Evolutionary conservation across 2,329 filamentous ascomycete genomes (phyloP).

Genomic region (Chrysosporium queenslandicum): DNA sequence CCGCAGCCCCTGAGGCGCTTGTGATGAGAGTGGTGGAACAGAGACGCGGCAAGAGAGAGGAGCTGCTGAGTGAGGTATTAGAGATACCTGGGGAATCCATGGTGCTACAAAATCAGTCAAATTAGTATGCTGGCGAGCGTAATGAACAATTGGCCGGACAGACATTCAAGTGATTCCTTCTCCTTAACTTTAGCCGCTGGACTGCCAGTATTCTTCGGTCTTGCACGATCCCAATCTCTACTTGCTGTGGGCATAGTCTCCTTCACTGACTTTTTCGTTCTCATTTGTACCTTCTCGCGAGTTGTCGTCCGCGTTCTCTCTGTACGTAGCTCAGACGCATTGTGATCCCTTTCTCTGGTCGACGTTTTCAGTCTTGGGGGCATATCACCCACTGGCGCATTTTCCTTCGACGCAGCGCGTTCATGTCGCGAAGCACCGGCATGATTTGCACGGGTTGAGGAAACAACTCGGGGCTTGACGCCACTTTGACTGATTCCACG

Average conservation of each 20-base stretch:
- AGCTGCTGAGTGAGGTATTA: conserved; percentile 59
- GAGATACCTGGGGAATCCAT: conserved; percentile 72
- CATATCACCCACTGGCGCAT: conserved; percentile 14
- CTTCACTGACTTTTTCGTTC: conserved; percentile 49
- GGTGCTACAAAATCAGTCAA: conserved; percentile 25
- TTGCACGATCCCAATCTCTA: conserved; percentile 29
- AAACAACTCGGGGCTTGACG: conserved; percentile 31
- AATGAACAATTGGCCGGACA: conserved; percentile 16
- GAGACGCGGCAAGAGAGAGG: conserved; percentile 63
- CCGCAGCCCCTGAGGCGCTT: conserved; percentile 59
- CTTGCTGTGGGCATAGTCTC: conserved; percentile 28
- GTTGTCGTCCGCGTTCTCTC: conserved; percentile 46
- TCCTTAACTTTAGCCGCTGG: conserved; percentile 26
- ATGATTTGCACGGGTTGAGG: conserved; percentile 30
- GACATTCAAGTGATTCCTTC: conserved; percentile 26
- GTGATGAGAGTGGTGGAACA: conserved; percentile 51
- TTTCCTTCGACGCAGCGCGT: conserved; percentile 17
- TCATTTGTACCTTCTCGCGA: conserved; percentile 51
- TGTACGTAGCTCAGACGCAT: conserved; percentile 31
- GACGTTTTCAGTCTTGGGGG: conserved; percentile 18
- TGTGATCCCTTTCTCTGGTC: conserved; percentile 31
- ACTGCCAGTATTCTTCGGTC: conserved; percentile 25
- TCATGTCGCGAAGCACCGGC: conserved; percentile 18
- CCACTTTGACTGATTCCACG: conserved; percentile 32
- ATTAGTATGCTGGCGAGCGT: neutral